Evolutionary conservation across 352 stramenopile genomes (phyloP), one percentile per base, ranked within the genome.

Genomic region (Phytophthora palmivora): DNA sequence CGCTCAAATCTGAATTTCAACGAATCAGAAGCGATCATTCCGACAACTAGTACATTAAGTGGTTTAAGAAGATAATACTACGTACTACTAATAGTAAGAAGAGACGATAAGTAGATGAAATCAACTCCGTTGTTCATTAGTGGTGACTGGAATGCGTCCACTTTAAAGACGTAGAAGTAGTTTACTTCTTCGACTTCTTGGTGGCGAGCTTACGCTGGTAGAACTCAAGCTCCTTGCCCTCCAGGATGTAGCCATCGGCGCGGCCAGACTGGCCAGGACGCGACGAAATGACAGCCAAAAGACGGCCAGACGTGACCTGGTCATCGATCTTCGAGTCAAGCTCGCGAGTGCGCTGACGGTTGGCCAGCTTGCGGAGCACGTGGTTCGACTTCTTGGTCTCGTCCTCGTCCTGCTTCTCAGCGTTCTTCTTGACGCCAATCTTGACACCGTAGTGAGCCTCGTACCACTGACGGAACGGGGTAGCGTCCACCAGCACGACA

Each of bases 161-260:
- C 48, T 12, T 38, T 16, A 39, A 63, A 72, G 59, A 46, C 58
- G 59, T 51, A 32, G 43, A 63, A 66, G 42, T 14, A 60, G 49
- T 81, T 81, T 96, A 96, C 85, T 97, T 97, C 85, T 98, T 98
- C 86, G 97, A 98, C 92, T 99, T 99, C 95, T 99, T 99, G 67
- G 92, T 94, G 80, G 97, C 95, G 42, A 98, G 81, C 88, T 98
- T 97, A 77, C 97, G 98, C 82, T 98, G 89, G 91, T 99, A 99
- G 84, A 99, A 99, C 55, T 98, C 96, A 26, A 99, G 91, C 82
- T 99, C 98, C 78, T 98, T 97, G 79, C 98, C 98, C 76, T 99
- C 98, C 58, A 99, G 76, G 66, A 99, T 96, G 84, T 99, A 99
- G 67, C 98, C 98, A 73, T 99, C 98, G 61, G 89, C 95, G 57